Base-by-base conservation (phyloP, 805 yeast genomes). In the Yarrowia divulgata region DNA sequence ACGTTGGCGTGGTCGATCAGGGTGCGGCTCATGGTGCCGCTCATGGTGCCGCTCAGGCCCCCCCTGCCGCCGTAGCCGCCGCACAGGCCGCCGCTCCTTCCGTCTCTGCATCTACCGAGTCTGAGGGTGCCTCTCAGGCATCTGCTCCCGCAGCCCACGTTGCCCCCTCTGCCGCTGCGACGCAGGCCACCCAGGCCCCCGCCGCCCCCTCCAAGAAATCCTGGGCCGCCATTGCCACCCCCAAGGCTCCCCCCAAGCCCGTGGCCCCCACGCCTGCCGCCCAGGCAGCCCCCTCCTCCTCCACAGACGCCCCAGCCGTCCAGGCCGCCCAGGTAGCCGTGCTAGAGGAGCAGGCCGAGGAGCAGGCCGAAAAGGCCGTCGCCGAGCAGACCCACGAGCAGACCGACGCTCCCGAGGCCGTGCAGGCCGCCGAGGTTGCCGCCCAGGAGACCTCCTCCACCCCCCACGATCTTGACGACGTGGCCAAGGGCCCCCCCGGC, bases 211-310 rank as follows among this genome's bases (percentile, higher is more conserved):
- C 54, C 71, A 77, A 81, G 72, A 81, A 82, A 74, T 82, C 91
- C 6, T 88, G 92, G 90, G 91, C 92, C 39, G 85, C 93, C 18
- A 85, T 89, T 73, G 88, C 88, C 67, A 79, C 86, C 69, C 88
- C 91, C 55, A 82, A 84, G 74, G 77, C 81, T 45, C 78, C 71
- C 52, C 74, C 70, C 57, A 70, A 73, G 73, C 73, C 76, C 70
- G 70, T 75, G 68, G 71, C 74, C 52, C 77, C 77, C 40, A 76
- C 77, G 43, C 75, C 78, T 72, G 71, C 79, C 77, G 71, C 73
- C 73, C 71, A 42, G n/a, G 43, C 71, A 23, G 70, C 75, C 70
- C 69, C 73, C 70, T 60, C 75, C 40, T 54, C 73, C 9, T 71
- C 70, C 52, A 69, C 74, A 66, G 71, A 73, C 19, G 70, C 57